Evolutionary conservation across 2,329 filamentous ascomycete species (phyloP), one percentile per base, ranked within the genome.

Genomic region (Diaporthe sp.): DNA sequence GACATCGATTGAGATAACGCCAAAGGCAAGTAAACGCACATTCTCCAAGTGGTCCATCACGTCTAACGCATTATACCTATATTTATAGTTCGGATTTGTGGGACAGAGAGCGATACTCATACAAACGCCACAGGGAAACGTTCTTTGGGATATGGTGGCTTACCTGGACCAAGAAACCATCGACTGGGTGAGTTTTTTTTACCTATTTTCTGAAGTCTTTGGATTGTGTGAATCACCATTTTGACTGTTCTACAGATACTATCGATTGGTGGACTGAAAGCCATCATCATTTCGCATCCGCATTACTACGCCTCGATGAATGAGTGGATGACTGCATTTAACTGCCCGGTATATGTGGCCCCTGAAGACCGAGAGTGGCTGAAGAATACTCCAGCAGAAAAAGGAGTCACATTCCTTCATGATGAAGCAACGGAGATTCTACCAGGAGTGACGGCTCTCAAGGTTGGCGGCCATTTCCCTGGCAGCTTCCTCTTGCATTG

Each of bases 51-150:
- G 17, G 22, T 58, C 15, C 53, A 22, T 58, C 17, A 34, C 19
- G 22, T 37, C 55, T 58, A 37, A 37, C 31, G 22, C 31, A 22
- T 58, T 58, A 28, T 25, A 19, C 3, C 2, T n/a, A 17, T 19
- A 22, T n/a, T 2, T 22, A 37, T 58, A 58, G 55, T 58, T 37
- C 19, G 55, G 55, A 10, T 58, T 58, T 7, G 19, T 37, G 19
- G 31, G 55, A 15, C 55, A 58, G 55, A 58, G 55, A 58, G 55
- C 55, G 19, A 58, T 58, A 58, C 55, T 58, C 31, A n/a, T 58
- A 58, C 31, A 58, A n/a, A 58, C 55, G 55, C 31, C 55, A 58
- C 19, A 58, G n/a, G 55, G 55, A 58, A 58, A 37, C 22, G 55
- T 58, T 37, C 55, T 58, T 13, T 58, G 55, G 55, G 55, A 58